These are phyloP conservation scores for Neurospora hispaniola DNA, from an alignment of 495 filamentous ascomycete genomes.

Conservation along the genomic window DNA sequence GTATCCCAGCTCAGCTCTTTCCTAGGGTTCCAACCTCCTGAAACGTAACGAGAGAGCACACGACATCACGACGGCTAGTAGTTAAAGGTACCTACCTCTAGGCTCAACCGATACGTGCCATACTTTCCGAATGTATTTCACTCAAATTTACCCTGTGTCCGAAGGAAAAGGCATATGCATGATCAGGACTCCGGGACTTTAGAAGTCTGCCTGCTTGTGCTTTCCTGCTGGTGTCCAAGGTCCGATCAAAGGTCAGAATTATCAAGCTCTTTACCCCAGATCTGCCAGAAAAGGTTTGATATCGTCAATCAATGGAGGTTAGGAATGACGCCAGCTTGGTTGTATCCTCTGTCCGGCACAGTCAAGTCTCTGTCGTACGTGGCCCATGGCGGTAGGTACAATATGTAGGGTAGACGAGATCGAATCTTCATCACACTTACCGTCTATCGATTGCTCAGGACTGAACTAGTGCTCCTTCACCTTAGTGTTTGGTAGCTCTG, in stretches of 20 bases:
- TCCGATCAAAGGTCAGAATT: not conserved
- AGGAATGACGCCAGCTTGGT: not conserved
- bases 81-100: not conserved
- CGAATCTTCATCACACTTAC: not conserved
- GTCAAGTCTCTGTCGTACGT: not conserved
- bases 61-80: not conserved
- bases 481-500: not conserved
- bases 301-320: not conserved
- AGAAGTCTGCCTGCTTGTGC: not conserved
- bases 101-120: not conserved
- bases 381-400: not conserved
- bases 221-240: not conserved
- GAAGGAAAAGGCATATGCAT: not conserved
- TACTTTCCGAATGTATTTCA: not conserved
- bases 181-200: not conserved
- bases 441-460: not conserved
- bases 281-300: not conserved
- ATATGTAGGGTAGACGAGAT: not conserved
- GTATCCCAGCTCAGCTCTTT: not conserved
- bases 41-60: not conserved
- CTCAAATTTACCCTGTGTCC: not conserved
- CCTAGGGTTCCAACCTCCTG: not conserved
- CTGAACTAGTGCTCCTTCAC: not conserved
- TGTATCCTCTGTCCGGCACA: not conserved
- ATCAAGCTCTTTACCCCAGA: not conserved